Evolutionary conservation across 257 asterid species (phyloP).

Genomic region (Primulina tabacum): DNA sequence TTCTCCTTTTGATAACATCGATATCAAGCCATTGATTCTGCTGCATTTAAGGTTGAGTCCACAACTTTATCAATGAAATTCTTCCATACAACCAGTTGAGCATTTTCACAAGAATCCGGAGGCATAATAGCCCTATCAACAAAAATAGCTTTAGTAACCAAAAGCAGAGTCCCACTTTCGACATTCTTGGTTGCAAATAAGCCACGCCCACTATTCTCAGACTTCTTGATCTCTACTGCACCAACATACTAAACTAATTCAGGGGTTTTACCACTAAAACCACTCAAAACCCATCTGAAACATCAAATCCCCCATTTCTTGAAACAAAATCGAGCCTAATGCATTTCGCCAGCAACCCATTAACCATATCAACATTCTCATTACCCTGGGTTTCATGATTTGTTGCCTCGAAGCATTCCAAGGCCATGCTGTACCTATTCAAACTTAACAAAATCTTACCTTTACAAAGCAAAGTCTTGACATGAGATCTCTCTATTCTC

Average conservation of each 20-base stretch:
- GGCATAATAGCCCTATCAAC: conserved; percentile 73
- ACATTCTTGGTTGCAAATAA: conserved; percentile 57
- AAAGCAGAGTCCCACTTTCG: conserved; percentile 52
- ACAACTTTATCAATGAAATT: conserved; percentile 58
- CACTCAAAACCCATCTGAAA: conserved; percentile 73
- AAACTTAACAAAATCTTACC: conserved; percentile 55
- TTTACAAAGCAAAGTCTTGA: conserved; percentile 74
- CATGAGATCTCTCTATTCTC: conserved; percentile 55
- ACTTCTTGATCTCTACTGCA: conserved; percentile 57
- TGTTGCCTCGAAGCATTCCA: conserved; percentile 52
- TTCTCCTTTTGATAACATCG: conserved; percentile 52
- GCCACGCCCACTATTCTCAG: conserved; percentile 76
- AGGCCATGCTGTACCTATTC: conserved; percentile 47
- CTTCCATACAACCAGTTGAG: conserved; percentile 75
- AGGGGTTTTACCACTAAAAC: conserved; percentile 40
- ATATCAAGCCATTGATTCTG: conserved; percentile 35
- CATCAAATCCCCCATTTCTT: conserved; percentile 61
- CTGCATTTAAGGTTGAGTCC: conserved; percentile 36
- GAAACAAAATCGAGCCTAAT: conserved; percentile 61
- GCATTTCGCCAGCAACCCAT: conserved; percentile 48
- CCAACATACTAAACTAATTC: conserved; percentile 74
- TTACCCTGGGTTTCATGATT: conserved; percentile 45
- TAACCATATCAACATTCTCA: conserved; percentile 44
- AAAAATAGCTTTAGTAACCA: conserved; percentile 67
- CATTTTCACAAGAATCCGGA: conserved; percentile 47